Conservation (phyloP, 768 basidiomycete genomes). For the Leccinum sublutescens region DNA sequence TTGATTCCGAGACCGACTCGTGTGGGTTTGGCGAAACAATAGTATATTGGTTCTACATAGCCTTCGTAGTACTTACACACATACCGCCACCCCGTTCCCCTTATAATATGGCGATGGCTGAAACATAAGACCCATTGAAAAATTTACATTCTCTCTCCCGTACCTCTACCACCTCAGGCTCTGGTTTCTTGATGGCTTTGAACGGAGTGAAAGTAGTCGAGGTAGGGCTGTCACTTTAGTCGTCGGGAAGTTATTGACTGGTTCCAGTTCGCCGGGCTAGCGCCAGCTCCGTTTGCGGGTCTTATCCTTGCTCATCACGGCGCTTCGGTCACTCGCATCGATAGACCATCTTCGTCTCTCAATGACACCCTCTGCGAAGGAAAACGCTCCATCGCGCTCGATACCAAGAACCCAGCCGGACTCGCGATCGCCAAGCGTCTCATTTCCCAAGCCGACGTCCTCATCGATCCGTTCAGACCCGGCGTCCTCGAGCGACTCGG, state of each 20-base stretch:
- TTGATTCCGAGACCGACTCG: not conserved
- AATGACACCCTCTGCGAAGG: slow-evolving; percentile 61
- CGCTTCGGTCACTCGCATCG: slow-evolving; percentile 72
- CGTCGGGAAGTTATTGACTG: not conserved
- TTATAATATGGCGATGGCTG: slow-evolving; percentile 4
- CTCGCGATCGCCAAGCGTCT: slow-evolving; percentile 54
- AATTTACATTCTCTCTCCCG: not conserved
- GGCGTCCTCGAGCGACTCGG: slow-evolving; percentile 79
- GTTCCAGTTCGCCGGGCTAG: slow-evolving; percentile 73
- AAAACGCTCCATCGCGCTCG: slow-evolving; percentile 73
- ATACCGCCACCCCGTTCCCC: not conserved
- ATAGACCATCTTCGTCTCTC: slow-evolving; percentile 48
- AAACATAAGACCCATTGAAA: slow-evolving; percentile 10
- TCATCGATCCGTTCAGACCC: slow-evolving; percentile 83
- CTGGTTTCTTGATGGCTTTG: slow-evolving; percentile 40
- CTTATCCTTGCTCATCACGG: slow-evolving; percentile 78
- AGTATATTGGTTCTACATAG: not conserved
- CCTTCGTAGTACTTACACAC: not conserved
- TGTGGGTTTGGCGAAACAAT: slow-evolving; percentile 1
- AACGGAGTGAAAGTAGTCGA: slow-evolving; percentile 51
- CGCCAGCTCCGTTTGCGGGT: slow-evolving; percentile 79
- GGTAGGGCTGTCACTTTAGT: slow-evolving; percentile 21
- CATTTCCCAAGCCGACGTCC: slow-evolving; percentile 66
- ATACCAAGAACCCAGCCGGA: slow-evolving; percentile 62
- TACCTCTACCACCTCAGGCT: not conserved